A percentile compares a stretch with the other conserved stretches of the same genome.
phyloP scores from a whole-genome alignment of 176 grass and related monocot species.

The Hordeum marinum region DNA sequence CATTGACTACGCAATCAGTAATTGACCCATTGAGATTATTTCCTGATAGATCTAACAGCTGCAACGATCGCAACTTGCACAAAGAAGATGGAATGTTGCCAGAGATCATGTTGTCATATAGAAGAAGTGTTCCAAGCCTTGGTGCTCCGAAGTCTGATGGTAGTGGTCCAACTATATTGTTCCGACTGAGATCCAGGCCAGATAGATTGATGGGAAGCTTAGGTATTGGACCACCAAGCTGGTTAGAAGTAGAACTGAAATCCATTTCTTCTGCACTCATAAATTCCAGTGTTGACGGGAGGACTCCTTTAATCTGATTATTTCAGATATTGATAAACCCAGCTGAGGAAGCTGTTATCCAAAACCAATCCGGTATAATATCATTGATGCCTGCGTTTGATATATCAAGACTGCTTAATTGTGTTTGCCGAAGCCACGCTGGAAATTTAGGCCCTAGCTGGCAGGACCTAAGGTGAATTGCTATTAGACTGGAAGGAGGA shows the following conservation, averaged over 20 bases:
- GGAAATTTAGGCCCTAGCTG: neutral
- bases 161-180: neutral
- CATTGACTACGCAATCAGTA: neutral
- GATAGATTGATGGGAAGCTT: neutral
- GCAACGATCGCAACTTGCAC: neutral
- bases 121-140: neutral
- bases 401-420: neutral
- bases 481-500: conserved; percentile 1
- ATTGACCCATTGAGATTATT: neutral
- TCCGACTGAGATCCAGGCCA: neutral
- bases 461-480: neutral
- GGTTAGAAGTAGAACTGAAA: neutral
- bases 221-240: neutral
- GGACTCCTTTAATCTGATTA: conserved; percentile 9
- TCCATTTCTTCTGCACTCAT: neutral
- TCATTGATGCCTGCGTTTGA: neutral
- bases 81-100: neutral
- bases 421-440: neutral
- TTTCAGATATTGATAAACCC: neutral
- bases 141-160: neutral
- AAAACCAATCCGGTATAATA: neutral
- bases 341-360: neutral
- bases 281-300: neutral
- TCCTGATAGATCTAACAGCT: neutral
- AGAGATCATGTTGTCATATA: neutral